Base-by-base conservation (phyloP, 495 filamentous ascomycete species). In the Hypomontagnella submonticulosa region DNA sequence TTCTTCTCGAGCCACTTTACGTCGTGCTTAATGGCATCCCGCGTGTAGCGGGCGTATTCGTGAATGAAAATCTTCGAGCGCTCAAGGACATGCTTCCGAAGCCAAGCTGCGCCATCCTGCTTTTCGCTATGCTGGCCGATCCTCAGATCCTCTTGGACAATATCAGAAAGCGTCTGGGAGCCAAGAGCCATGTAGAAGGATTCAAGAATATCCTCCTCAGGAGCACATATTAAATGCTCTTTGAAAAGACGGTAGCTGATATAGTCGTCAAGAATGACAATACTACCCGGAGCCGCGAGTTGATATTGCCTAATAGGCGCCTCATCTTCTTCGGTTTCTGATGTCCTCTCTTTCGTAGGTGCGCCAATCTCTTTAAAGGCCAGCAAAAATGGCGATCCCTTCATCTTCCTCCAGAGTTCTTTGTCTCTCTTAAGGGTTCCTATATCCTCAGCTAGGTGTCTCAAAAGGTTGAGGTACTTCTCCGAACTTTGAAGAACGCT, bases 1-100 rank as follows among this genome's bases (percentile, higher is more conserved):
- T 94, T 91, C 63, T 91, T 90, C 71, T 96, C 92, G 7, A 98
- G 80, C 95, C 95, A 99, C 66, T 86, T 88, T 10, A 85, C 83
- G 73, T 97, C 92, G 69, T 92, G 91, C 55, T 89, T 90, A 61
- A 98, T 86, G 7, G 84, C 77, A 54, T 93, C 88, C 38, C 89
- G 86, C 37, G 72, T 78, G 61, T 83, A 81, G 58, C 78, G 82
- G 18, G 74, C 51, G 51, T 81, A 82, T 48, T 94, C 90, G 70
- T 97, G 87, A 44, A 98, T 75, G 75, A 97, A 98, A 11, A 99
- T 80, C 51, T 93, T 89, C 44, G 88, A 87, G 30, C 95, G 89
- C 73, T 99, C 95, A 4, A 92, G 77, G 12, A 98, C 88, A 49
- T 92, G 83, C 66, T 89, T 92, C 38, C 88, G 87, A 49, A 97